Evolutionary conservation across 441 rosid genomes (phyloP), one percentile per base, ranked within the genome.

Genomic region (Populus tomentosa): DNA sequence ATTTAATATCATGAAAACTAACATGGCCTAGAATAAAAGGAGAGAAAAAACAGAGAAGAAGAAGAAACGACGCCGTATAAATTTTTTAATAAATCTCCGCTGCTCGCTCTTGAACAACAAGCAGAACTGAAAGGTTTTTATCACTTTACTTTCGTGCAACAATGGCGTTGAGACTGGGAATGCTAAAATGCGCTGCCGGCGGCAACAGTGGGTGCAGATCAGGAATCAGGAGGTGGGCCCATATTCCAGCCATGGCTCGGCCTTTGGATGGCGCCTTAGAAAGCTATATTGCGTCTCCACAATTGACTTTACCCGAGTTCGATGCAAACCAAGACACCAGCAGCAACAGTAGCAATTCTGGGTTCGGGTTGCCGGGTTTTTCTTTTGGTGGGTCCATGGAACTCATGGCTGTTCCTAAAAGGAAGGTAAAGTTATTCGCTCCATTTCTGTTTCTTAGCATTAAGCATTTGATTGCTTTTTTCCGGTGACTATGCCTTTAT

Each of bases 381-480:
- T 72, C 80, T 1, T 79, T 82, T 23, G 82, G 72, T 67, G 91
- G 91, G 75, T 81, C 88, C 71, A 86, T 93, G 92, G 97, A 94
- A 75, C 89, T 94, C 70, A 94, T 94, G 98, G 97, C 95, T 71
- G 97, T 89, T 32, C 97, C 97, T 8, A 94, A 89, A 79, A 90
- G 71, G 81, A 94, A 88, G 93, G 98, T 89, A 73, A 65, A 16
- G 64, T 4, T 50, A 61, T 5, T 2, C 66, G n/a, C 14, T 14
- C 10, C 36, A 33, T 62, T 67, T 59, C 77, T 11, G 61, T 53
- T 53, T 53, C 61, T 18, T 53, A 53, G 6, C n/a, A 53, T 18
- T 53, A 18, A 53, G 61, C 61, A 53, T 53, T 53, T 53, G 61
- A 53, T 53, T 53, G 61, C 61, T 18, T 18, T 53, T 53, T 53